These are phyloP conservation scores for Plasmodium coatneyi DNA, from an alignment of 169 alveolate species.

Conservation along the genomic window DNA sequence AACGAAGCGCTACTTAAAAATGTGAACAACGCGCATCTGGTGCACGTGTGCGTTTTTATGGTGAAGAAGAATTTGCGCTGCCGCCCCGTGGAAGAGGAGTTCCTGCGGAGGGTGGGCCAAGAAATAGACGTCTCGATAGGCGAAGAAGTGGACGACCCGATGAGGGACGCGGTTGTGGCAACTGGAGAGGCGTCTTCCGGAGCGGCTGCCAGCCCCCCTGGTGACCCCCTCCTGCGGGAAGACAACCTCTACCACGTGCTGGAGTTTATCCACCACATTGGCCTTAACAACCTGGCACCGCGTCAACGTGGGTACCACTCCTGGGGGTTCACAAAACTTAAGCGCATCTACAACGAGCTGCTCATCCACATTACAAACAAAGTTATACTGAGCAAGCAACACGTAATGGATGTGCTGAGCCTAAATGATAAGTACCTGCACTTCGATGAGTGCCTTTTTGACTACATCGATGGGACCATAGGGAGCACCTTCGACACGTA, in stretches of 20 bases:
- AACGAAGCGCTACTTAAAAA: neutral
- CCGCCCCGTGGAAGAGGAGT: slow-evolving; percentile 21
- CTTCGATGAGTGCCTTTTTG: slow-evolving; percentile 28
- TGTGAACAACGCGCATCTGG: slow-evolving; percentile 9
- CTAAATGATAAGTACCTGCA: slow-evolving; percentile 38
- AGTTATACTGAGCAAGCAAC: neutral
- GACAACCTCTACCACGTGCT: slow-evolving; percentile 5
- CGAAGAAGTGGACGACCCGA: neutral
- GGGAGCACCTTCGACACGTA: neutral
- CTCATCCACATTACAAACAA: neutral
- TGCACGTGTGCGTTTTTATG: slow-evolving; percentile 39
- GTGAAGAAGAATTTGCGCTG: slow-evolving; percentile 27
- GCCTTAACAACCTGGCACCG: neutral
- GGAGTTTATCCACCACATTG: slow-evolving; percentile 59
- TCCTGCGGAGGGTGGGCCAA: slow-evolving; percentile 6
- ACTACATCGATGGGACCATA: slow-evolving; percentile 19
- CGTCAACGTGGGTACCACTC: neutral
- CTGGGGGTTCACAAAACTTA: slow-evolving; percentile 12
- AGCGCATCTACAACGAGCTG: neutral
- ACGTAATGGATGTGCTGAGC: neutral
- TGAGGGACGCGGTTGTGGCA: neutral
- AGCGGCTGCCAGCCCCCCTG: neutral
- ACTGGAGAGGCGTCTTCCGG: neutral
- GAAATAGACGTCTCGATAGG: neutral
- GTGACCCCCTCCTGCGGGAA: neutral